Conservation (phyloP, 176 grass and related monocot species). For the Bromus sterilis region DNA sequence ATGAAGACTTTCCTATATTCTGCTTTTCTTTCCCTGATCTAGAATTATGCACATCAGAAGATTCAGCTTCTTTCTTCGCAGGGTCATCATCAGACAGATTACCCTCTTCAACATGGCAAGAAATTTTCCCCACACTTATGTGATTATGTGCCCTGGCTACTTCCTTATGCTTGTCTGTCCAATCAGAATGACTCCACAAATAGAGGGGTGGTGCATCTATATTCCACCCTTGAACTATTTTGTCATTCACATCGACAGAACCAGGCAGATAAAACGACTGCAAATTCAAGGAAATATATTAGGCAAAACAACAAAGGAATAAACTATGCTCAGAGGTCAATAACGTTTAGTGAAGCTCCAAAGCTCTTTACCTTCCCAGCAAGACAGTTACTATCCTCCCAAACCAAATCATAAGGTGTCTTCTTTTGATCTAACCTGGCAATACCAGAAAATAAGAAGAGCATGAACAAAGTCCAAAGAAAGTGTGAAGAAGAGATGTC, state of each 20-base stretch:
- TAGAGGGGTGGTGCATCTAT: slow-evolving; percentile 56
- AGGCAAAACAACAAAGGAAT: background rate
- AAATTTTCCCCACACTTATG: background rate
- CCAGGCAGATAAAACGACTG: slow-evolving; percentile 96
- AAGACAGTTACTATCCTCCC: slow-evolving; percentile 64
- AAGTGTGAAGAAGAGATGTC: background rate
- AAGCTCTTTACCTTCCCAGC: slow-evolving; percentile 66
- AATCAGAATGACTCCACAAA: slow-evolving; percentile 83
- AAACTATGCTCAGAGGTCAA: background rate
- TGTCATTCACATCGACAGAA: slow-evolving; percentile 68
- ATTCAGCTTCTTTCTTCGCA: slow-evolving; percentile 10
- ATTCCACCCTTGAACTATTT: slow-evolving; percentile 90
- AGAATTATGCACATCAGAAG: background rate
- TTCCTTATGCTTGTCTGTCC: slow-evolving; percentile 60
- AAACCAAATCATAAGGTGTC: slow-evolving; percentile 77
- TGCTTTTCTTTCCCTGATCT: background rate
- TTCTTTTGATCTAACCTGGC: slow-evolving; percentile 70
- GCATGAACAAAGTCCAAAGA: background rate
- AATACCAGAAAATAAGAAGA: background rate
- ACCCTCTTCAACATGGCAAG: background rate
- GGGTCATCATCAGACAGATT: background rate
- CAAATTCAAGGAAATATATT: slow-evolving; percentile 13
- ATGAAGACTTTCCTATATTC: background rate
- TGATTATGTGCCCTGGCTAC: slow-evolving; percentile 53
- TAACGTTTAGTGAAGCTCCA: background rate